Base-by-base conservation (phyloP, 768 basidiomycete genomes). In the Crucibulum laeve region DNA sequence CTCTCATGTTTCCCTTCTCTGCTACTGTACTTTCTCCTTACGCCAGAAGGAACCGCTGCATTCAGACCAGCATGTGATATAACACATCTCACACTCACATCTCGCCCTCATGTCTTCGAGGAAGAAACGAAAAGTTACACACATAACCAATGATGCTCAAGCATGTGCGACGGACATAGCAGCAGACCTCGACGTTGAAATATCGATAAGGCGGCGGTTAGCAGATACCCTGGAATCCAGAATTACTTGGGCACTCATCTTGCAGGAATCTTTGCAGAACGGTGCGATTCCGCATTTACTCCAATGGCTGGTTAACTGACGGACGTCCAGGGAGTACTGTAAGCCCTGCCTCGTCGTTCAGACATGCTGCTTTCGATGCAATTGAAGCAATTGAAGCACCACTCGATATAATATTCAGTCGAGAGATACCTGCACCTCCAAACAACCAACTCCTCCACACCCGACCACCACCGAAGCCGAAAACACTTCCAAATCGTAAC, bases 141-240 rank as follows among this genome's bases (percentile, higher is more conserved):
- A 17, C 33, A n/a, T 15, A 32, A 15, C 11, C n/a, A 15, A 36
- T 2, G 25, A 11, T 18, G 15, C 8, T 30, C 4, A 15, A 18
- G 28, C 28, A n/a, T 28, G 6, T 11, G 40, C 63, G 26, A 45
- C 53, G 36, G 63, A 66, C 24, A 45, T 67, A 19, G 47, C 51
- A 23, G 53, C 56, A 3, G 72, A 77, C 49, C 56, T 79, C 38
- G 66, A 73, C 51, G 53, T 74, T 3, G 77, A 79, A 51, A 74
- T 79, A 30, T 60, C 63, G 4, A 42, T 77, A 15, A 65, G 70
- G 37, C 53, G 66, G 42, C 66, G 70, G 40, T 51, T 78, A 23
- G 59, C 62, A 14, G 54, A 63, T 39, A 69, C 69, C 3, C 48
- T 75, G 23, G 61, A 74, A 48, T 63, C 68, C 5, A 64, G 76